Evolutionary conservation across 148 eudicot species (phyloP).

Genomic region (Rhododendron williamsianum): DNA sequence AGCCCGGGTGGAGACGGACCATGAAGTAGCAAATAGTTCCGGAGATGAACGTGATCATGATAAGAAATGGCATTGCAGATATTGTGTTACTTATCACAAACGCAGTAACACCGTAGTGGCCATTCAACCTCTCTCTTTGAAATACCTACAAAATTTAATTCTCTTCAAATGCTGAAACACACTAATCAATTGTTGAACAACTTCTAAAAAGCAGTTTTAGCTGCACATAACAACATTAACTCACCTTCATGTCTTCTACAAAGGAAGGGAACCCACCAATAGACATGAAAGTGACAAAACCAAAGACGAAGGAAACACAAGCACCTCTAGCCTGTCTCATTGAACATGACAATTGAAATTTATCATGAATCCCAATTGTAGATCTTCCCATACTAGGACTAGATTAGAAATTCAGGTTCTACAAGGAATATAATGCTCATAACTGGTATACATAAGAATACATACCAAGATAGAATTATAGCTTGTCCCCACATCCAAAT

Average conservation of each 20-base stretch:
- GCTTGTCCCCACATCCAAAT: conserved; percentile 75
- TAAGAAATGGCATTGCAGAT: conserved; percentile 89
- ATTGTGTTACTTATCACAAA: conserved; percentile 94
- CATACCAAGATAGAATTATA: conserved; percentile 81
- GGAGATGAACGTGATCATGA: conserved; percentile 74
- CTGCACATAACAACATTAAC: not conserved
- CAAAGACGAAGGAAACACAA: conserved; percentile 90
- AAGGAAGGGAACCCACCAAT: conserved; percentile 98
- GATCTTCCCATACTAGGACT: not conserved
- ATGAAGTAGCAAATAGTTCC: conserved; percentile 91
- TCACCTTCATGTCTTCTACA: conserved; percentile 97
- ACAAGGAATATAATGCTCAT: not conserved
- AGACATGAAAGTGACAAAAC: conserved; percentile 96
- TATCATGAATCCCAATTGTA: not conserved
- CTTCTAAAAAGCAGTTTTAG: not conserved
- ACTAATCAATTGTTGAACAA: not conserved
- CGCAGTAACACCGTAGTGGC: conserved; percentile 87
- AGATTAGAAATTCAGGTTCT: not conserved
- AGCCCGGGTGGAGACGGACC: conserved; percentile 91
- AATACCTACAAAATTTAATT: conserved; percentile 50
- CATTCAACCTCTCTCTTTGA: conserved; percentile 90
- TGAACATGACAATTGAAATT: not conserved
- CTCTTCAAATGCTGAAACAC: not conserved
- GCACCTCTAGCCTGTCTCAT: conserved; percentile 79
- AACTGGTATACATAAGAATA: not conserved